phyloP scores from a whole-genome alignment of 441 rosid genomes.

The Erodium moschatum region DNA sequence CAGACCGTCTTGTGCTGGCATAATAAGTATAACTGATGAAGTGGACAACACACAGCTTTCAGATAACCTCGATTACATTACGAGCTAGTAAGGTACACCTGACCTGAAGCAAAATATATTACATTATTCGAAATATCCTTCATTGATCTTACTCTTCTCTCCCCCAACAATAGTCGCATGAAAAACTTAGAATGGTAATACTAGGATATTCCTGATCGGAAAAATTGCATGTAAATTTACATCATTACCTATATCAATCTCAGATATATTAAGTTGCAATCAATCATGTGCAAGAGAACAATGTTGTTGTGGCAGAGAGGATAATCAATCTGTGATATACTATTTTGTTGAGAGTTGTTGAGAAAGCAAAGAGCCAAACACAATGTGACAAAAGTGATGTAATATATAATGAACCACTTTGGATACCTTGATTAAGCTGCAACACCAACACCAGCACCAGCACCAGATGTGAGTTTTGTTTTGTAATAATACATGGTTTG shows the following conservation, averaged over 20 bases:
- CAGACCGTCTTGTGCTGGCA: too few species aligned
- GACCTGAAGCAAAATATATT: conserved; percentile 5
- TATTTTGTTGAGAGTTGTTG: background rate
- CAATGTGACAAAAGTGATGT: background rate
- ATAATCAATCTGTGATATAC: background rate
- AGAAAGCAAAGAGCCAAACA: conserved; percentile 1
- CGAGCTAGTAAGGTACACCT: conserved; percentile 12
- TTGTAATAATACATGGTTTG: background rate
- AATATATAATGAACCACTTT: background rate
- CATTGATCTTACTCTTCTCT: conserved; percentile 10
- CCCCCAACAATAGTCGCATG: background rate
- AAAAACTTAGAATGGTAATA: background rate
- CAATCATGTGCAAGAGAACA: too few species aligned
- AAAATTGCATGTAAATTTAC: background rate
- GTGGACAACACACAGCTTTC: background rate
- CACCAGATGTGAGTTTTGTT: background rate
- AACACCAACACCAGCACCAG: background rate
- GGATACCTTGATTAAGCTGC: conserved; percentile 4
- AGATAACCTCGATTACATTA: background rate
- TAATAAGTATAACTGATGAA: too few species aligned
- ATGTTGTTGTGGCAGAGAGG: too few species aligned
- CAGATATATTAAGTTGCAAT: background rate
- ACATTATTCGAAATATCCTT: background rate
- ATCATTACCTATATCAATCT: background rate
- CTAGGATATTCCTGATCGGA: background rate